Evolutionary conservation across 345 rosid genomes (phyloP), one percentile per base, ranked within the genome.

Genomic region (Hevea brasiliensis): DNA sequence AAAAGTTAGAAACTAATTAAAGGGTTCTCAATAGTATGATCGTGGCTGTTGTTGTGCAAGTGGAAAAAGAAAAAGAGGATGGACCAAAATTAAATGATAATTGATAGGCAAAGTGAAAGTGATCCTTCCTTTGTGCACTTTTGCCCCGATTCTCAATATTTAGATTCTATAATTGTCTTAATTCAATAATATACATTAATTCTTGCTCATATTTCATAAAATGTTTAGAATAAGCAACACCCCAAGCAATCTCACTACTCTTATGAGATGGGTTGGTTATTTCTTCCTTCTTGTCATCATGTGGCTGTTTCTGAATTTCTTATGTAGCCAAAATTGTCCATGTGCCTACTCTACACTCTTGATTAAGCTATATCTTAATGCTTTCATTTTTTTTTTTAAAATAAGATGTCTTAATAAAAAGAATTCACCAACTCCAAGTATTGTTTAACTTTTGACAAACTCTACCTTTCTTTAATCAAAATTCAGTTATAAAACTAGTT

Each of bases 391-490:
- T n/a, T n/a, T n/a, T n/a, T n/a, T n/a, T n/a, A n/a, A n/a, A n/a
- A n/a, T n/a, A n/a, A n/a, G n/a, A n/a, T n/a, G n/a, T n/a, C n/a
- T 5, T 53, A 26, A 13, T 21, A 32, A 48, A 40, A 41, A 7
- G 61, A 71, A 68, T 60, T 37, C 20, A 84, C 72, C 85, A 68
- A 77, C 76, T 78, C 84, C 84, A 80, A 80, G 80, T 61, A 42
- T 32, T 17, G 18, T 18, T 68, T 23, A 71, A 50, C 79, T 82
- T 75, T 80, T 80, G 85, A 80, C 77, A 37, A 72, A 58, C 3
- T 37, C 18, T 45, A 13, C 17, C 59, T 23, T 29, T n/a, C 76
- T 73, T 69, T 20, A 26, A 44, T 59, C 67, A 24, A 53, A 23
- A 42, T 40, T 58, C 59, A 41, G 69, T 68, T 26, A 40, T 47